A percentile compares a stretch with the other conserved stretches of the same genome.
Conservation (phyloP, 805 yeast species). For the Teunomyces pallodes region DNA sequence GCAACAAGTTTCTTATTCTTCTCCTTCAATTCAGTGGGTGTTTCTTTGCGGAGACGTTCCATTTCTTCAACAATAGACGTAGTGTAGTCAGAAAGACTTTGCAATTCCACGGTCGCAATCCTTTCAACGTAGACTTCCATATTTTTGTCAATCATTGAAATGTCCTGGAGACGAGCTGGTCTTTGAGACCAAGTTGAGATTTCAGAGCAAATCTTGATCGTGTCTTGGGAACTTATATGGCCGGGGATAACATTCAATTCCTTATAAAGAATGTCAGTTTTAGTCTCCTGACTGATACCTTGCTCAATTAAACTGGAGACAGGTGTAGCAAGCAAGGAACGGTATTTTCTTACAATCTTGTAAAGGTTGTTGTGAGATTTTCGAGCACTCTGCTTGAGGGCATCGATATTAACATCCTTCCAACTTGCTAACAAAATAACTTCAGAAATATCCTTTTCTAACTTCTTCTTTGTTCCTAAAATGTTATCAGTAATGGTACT, state of each 20-base stretch:
- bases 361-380: conserved; percentile 81
- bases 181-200: conserved; percentile 54
- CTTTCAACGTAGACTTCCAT: conserved; percentile 48
- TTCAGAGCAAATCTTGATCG: conserved; percentile 21
- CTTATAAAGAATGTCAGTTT: not conserved
- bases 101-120: conserved; percentile 35
- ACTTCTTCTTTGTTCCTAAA: conserved; percentile 42
- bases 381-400: conserved; percentile 90
- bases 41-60: conserved; percentile 64
- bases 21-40: conserved; percentile 69
- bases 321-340: conserved; percentile 54
- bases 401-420: conserved; percentile 94
- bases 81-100: conserved; percentile 55
- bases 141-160: conserved; percentile 49
- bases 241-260: conserved; percentile 11
- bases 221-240: conserved; percentile 7
- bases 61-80: conserved; percentile 54
- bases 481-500: conserved; percentile 48
- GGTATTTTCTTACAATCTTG: conserved; percentile 79
- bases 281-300: conserved; percentile 36
- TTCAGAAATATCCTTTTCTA: conserved; percentile 81
- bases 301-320: conserved; percentile 56
- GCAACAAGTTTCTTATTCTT: conserved; percentile 70
- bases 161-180: conserved; percentile 54
- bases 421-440: conserved; percentile 89